Percentiles rank a stretch among this genome's conserved stretches.
These are phyloP conservation scores for Kokia cookei DNA, from an alignment of 441 rosid species.

Conservation along the genomic window DNA sequence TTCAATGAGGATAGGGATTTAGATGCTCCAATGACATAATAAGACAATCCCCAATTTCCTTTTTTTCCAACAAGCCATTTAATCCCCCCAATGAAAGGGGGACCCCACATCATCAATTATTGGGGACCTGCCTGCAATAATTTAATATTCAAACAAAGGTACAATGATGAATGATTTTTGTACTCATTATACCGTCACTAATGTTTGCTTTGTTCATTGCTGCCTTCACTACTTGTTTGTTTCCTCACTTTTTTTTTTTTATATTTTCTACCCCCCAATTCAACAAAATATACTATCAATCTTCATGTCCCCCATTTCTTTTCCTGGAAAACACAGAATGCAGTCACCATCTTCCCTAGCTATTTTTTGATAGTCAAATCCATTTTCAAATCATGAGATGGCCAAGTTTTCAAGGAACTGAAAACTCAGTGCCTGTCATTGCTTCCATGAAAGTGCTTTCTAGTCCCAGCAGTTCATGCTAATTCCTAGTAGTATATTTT, in stretches of 20 bases:
- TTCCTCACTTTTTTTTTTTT: neutral
- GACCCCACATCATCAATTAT: constrained; percentile 10
- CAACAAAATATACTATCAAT: neutral
- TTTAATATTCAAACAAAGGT: neutral
- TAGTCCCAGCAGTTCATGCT: neutral
- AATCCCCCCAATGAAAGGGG: neutral
- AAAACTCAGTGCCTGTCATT: neutral
- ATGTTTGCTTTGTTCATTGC: neutral
- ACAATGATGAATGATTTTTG: neutral
- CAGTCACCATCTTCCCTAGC: neutral
- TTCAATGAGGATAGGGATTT: neutral
- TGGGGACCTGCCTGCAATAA: constrained; percentile 2
- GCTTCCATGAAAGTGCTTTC: neutral
- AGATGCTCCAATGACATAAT: neutral
- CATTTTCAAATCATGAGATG: neutral
- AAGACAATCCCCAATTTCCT: neutral
- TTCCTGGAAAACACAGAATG: neutral
- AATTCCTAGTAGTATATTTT: neutral
- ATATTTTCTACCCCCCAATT: neutral
- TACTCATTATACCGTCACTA: neutral
- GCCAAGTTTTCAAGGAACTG: neutral
- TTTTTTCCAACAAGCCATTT: constrained; percentile 8
- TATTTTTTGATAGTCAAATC: neutral
- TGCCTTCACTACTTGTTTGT: neutral
- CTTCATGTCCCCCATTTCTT: constrained; percentile 1